Evolutionary conservation across 257 asterid genomes (phyloP), one percentile per base, ranked within the genome.

Genomic region (Jacaranda mimosifolia): DNA sequence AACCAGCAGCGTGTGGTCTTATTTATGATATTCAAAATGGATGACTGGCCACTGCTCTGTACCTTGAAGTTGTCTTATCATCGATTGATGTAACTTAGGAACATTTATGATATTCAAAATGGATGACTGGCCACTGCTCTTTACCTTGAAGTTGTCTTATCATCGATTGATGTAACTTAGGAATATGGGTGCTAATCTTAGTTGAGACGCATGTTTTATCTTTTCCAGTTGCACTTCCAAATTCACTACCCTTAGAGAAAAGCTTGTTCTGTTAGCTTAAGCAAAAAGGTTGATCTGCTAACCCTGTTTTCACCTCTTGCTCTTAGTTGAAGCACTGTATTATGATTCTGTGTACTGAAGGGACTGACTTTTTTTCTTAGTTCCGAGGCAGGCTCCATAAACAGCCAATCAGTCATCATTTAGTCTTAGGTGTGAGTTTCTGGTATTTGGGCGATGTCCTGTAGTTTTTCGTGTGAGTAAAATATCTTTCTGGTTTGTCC

Each of bases 141-240:
- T 77, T 85, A 80, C 80, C 85, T 82, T 18, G 81, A 87, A 86
- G 84, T 82, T 87, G 86, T 88, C 83, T 79, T 83, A 74, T 89
- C 79, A 9, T 82, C 78, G 42, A 78, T 80, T 68, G 80, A 77
- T 90, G 89, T 87, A 86, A 80, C 87, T 75, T 86, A 85, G 87
- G 89, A 74, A 78, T 67, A 52, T 76, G 80, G 76, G 85, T 79
- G 88, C 89, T 85, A 81, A 85, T 82, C 62, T 84, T 83, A 52
- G 91, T 83, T 81, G 82, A 74, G 81, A 58, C 75, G 52, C 48
- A 77, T 56, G 46, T 76, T 70, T 69, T 12, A 6, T 63, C 8
- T 74, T 76, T 17, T 77, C 67, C 68, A 35, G 75, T 66, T 65
- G 74, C 82, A 74, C 77, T 68, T 74, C 32, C 36, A 56, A 60